Evolutionary conservation across 2,329 filamentous ascomycete species (phyloP).

Genomic region (Epicoccum nigrum): DNA sequence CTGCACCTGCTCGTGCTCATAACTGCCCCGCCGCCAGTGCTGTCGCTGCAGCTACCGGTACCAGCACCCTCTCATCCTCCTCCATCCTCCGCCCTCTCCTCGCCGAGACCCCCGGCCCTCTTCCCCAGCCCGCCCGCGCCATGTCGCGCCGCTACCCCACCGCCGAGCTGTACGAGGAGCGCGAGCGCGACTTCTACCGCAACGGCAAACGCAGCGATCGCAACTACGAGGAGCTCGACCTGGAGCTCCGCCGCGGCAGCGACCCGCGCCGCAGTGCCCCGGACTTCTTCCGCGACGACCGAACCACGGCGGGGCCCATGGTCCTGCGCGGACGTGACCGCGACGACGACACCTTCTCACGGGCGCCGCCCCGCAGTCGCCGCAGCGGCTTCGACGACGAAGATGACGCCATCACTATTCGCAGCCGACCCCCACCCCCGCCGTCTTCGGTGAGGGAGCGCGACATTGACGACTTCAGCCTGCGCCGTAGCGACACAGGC

Average conservation of each 20-base stretch:
- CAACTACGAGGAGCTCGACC: conserved; percentile 58
- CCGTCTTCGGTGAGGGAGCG: conserved; percentile 34
- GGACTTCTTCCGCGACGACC: conserved; percentile 58
- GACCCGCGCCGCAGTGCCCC: conserved; percentile 53
- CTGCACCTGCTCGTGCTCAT: conserved; percentile 2
- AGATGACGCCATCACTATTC: conserved; percentile 44
- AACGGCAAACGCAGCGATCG: conserved; percentile 48
- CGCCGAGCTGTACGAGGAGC: conserved; percentile 56
- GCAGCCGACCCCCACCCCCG: conserved; percentile 38
- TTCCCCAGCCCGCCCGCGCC: conserved; percentile 25
- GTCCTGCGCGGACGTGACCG: conserved; percentile 54
- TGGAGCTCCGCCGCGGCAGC: conserved; percentile 51
- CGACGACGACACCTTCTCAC: conserved; percentile 48
- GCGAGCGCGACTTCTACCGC: conserved; percentile 57
- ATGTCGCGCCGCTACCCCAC: conserved; percentile 56
- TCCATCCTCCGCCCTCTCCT: conserved; percentile 7
- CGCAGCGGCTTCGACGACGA: conserved; percentile 50
- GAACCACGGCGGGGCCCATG: conserved; percentile 52
- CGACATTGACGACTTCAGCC: conserved; percentile 50
- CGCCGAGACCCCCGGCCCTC: conserved; percentile 16
- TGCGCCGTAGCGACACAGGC: conserved; percentile 44
- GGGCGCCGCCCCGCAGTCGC: conserved; percentile 35
- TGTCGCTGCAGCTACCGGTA: conserved; percentile 16
- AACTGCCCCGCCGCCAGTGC: conserved; percentile 1
- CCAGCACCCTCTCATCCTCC: conserved; percentile 13